phyloP scores from a whole-genome alignment of 2,329 filamentous ascomycete species.

The Hysterium pulicare region DNA sequence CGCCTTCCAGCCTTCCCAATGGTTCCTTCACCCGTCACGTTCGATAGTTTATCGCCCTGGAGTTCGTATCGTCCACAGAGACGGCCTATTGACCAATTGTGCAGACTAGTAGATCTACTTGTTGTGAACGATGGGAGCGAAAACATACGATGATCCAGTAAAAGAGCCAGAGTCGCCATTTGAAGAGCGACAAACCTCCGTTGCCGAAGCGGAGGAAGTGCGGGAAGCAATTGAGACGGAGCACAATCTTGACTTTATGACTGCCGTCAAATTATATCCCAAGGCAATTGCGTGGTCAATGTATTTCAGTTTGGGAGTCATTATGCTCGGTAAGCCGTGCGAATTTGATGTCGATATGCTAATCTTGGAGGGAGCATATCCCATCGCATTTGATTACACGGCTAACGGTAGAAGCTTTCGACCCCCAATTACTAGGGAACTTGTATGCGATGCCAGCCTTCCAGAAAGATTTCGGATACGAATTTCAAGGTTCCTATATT shows the following conservation, averaged over 20 bases:
- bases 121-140: not conserved
- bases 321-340: conserved; percentile 54
- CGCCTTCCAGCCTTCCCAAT: too few relatives aligned
- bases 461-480: conserved; percentile 54
- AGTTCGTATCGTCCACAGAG: too few relatives aligned
- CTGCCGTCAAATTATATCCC: conserved; percentile 44
- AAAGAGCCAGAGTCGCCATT: not conserved
- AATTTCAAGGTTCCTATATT: conserved; percentile 39
- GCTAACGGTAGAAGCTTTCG: conserved; percentile 45
- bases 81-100: too few relatives aligned
- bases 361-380: too few relatives aligned
- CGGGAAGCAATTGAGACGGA: conserved; percentile 33
- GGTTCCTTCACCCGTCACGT: too few relatives aligned
- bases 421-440: conserved; percentile 62
- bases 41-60: too few relatives aligned
- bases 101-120: too few relatives aligned
- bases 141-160: not conserved
- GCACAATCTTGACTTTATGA: conserved; percentile 33
- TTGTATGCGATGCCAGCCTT: conserved; percentile 61
- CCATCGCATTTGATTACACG: too few relatives aligned
- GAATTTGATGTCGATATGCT: too few relatives aligned
- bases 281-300: conserved; percentile 53
- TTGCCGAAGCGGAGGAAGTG: conserved; percentile 21
- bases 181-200: not conserved
- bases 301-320: conserved; percentile 58